These are phyloP conservation scores for Setaria viridis DNA, from an alignment of 202 grass and related monocot species.

Conservation along the genomic window DNA sequence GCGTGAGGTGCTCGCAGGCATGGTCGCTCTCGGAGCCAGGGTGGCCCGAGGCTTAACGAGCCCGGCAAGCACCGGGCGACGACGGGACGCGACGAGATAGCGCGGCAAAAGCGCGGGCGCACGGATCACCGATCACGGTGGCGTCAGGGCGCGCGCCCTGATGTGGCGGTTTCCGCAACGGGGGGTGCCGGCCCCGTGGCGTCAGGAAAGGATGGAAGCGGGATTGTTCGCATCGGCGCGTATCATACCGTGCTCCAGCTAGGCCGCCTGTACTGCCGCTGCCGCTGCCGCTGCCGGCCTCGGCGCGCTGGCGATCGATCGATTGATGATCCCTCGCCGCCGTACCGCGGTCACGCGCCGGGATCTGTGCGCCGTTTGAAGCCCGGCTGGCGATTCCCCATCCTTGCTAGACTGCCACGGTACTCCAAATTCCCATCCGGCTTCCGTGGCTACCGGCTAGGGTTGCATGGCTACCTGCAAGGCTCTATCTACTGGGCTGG, in stretches of 20 bases:
- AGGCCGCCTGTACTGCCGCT: not conserved
- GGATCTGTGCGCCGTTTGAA: not conserved
- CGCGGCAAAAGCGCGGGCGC: not conserved
- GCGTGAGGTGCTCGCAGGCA: not conserved
- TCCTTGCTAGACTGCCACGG: not conserved
- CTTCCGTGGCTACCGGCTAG: not conserved
- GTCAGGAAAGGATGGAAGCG: conserved; percentile 6
- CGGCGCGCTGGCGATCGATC: not conserved
- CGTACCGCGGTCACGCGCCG: not conserved
- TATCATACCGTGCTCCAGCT: not conserved
- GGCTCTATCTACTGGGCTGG: not conserved
- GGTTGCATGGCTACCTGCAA: not conserved
- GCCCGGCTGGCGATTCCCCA: not conserved
- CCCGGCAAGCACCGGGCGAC: not conserved
- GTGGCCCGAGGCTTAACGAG: conserved; percentile 12
- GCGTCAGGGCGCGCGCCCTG: not conserved
- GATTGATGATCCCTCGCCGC: not conserved
- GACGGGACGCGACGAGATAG: not conserved
- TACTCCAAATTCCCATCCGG: not conserved
- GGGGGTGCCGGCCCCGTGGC: not conserved
- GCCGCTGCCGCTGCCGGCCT: not conserved
- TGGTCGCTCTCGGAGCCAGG: conserved; percentile 11
- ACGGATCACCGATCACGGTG: not conserved
- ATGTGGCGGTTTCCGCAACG: conserved; percentile 13
- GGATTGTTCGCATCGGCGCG: conserved; percentile 2